A percentile compares a stretch with the other conserved stretches of the same genome.
These are phyloP conservation scores for Selaginella moellendorffii DNA, from an alignment of 75 land plant genomes.

Conservation along the genomic window DNA sequence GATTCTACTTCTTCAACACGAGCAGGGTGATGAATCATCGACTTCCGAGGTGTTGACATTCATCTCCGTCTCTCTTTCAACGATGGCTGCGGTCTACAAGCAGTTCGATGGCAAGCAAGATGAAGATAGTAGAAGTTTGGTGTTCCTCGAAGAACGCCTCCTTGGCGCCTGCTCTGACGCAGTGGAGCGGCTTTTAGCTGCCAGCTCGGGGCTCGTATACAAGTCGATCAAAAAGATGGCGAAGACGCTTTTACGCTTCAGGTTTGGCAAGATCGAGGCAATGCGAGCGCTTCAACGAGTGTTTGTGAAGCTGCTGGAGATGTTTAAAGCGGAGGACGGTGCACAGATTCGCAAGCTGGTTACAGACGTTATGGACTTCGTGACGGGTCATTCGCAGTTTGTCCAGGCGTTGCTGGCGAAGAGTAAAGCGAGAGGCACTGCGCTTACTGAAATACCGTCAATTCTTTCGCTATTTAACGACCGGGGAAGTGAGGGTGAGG, in stretches of 20 bases:
- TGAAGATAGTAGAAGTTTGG: too few relatives aligned
- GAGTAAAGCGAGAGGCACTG: background rate
- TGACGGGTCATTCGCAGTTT: slow-evolving; percentile 70
- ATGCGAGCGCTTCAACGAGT: background rate
- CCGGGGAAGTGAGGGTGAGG: too few relatives aligned
- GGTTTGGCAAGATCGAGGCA: background rate
- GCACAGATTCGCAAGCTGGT: slow-evolving; percentile 13
- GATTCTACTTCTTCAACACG: too few relatives aligned
- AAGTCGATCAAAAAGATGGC: background rate
- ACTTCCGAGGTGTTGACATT: too few relatives aligned
- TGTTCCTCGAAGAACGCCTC: too few relatives aligned
- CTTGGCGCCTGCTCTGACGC: background rate
- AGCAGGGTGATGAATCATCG: too few relatives aligned
- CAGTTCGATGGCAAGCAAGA: too few relatives aligned
- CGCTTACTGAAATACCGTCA: background rate
- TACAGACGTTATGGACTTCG: slow-evolving; percentile 21
- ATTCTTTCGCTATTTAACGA: background rate
- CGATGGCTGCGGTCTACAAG: too few relatives aligned
- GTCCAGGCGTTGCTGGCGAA: slow-evolving; percentile 20
- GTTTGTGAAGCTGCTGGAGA: background rate
- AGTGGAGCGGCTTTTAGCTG: background rate
- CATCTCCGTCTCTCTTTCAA: too few relatives aligned
- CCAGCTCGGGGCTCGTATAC: background rate
- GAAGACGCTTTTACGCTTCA: background rate
- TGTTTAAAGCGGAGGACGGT: background rate